These are phyloP conservation scores for Geotrichum restrictum DNA, from an alignment of 1,139 yeast genomes.

Conservation along the genomic window DNA sequence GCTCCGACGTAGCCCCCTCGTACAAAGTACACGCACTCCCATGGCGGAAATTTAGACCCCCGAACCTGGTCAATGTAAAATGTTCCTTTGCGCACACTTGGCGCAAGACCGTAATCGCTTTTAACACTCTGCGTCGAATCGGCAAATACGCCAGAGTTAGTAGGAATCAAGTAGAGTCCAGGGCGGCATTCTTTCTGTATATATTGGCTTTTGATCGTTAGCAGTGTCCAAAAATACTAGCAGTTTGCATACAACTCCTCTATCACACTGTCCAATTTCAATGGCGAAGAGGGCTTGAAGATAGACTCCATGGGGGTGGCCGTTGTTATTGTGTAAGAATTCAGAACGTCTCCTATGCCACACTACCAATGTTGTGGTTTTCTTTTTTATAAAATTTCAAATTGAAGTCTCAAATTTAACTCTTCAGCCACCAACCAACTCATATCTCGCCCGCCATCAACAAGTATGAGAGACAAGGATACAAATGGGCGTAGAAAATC, in stretches of 20 bases:
- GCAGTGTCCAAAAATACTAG: background rate
- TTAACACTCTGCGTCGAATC: background rate
- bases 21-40: slow-evolving; percentile 19
- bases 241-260: slow-evolving; percentile 15
- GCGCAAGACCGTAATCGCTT: background rate
- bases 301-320: background rate
- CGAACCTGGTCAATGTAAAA: slow-evolving; percentile 1
- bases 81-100: background rate
- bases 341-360: background rate
- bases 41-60: slow-evolving; percentile 2
- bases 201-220: slow-evolving; percentile 7
- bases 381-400: background rate
- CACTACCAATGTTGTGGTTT: background rate
- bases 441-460: background rate
- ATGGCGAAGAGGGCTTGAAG: slow-evolving; percentile 1
- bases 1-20: slow-evolving; percentile 16
- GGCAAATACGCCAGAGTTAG: background rate
- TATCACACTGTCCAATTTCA: slow-evolving; percentile 10
- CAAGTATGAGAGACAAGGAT: slow-evolving; percentile 1
- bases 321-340: background rate
- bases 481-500: slow-evolving; percentile 5
- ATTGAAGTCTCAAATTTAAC: too few species aligned
- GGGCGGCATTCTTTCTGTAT: slow-evolving; percentile 17
- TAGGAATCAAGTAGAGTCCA: slow-evolving; percentile 18
- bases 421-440: background rate